phyloP scores from a whole-genome alignment of 2,329 filamentous ascomycete genomes.

The Cyphellophora europaea region DNA sequence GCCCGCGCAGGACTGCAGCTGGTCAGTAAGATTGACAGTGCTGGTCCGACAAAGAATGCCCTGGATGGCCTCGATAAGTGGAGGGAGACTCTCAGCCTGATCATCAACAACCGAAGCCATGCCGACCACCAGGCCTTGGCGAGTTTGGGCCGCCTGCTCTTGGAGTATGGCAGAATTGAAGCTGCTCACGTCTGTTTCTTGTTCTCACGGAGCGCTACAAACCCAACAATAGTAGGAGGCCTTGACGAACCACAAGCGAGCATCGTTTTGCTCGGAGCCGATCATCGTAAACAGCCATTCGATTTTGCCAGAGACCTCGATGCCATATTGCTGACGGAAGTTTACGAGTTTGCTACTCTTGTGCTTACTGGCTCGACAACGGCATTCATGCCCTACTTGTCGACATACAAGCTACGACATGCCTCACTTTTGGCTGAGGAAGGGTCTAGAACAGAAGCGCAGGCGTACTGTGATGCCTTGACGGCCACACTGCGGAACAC shows the following conservation, averaged over 20 bases:
- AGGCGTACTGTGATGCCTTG: slow-evolving; percentile 86
- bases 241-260: slow-evolving; percentile 69
- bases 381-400: slow-evolving; percentile 66
- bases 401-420: slow-evolving; percentile 85
- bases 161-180: slow-evolving; percentile 77
- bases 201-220: slow-evolving; percentile 55
- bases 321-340: slow-evolving; percentile 84
- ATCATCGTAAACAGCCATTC: slow-evolving; percentile 62
- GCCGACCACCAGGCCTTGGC: slow-evolving; percentile 70
- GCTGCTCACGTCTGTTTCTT: slow-evolving; percentile 92
- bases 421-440: slow-evolving; percentile 75
- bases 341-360: slow-evolving; percentile 83
- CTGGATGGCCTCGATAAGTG: slow-evolving; percentile 85
- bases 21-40: slow-evolving; percentile 62
- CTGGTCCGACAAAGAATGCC: slow-evolving; percentile 58
- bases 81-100: slow-evolving; percentile 78
- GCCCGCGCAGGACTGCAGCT: slow-evolving; percentile 88
- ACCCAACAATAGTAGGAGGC: slow-evolving; percentile 63
- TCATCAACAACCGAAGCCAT: slow-evolving; percentile 77
- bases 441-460: slow-evolving; percentile 71
- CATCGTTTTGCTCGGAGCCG: slow-evolving; percentile 76
- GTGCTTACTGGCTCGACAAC: slow-evolving; percentile 49
- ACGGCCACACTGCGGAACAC: slow-evolving; percentile 67
- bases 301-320: slow-evolving; percentile 74
- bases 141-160: slow-evolving; percentile 71